Conservation (phyloP, 495 filamentous ascomycete genomes). For the Annulohypoxylon moriforme region DNA sequence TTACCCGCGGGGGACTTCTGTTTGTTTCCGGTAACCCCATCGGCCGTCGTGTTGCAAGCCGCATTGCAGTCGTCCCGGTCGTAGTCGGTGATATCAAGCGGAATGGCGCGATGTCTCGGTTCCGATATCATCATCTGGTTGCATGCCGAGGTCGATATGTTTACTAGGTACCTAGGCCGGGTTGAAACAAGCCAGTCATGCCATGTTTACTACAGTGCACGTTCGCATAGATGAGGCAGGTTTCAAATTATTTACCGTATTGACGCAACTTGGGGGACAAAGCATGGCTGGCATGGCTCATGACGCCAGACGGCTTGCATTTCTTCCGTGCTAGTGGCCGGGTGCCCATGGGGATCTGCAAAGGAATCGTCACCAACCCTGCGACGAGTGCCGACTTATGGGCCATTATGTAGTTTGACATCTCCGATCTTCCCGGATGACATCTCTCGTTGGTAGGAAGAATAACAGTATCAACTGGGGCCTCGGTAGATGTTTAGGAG, state of each 20-base stretch:
- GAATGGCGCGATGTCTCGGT: not conserved
- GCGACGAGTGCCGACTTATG: slow-evolving; percentile 10
- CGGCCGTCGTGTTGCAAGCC: not conserved
- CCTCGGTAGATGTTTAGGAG: slow-evolving; percentile 11
- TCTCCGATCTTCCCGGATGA: not conserved
- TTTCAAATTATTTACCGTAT: slow-evolving; percentile 1
- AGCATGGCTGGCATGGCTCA: not conserved
- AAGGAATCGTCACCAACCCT: slow-evolving; percentile 5
- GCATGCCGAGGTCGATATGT: not conserved
- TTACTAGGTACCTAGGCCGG: not conserved
- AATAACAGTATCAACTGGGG: slow-evolving; percentile 1
- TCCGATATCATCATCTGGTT: not conserved
- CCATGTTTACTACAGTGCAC: not conserved
- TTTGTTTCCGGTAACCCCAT: not conserved
- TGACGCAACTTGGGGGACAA: not conserved
- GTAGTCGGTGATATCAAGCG: not conserved
- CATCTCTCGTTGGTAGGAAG: not conserved
- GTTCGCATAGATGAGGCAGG: not conserved
- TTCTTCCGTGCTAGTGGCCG: not conserved
- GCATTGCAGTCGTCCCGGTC: not conserved
- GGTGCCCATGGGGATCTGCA: not conserved
- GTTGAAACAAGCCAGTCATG: not conserved
- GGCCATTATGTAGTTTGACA: slow-evolving; percentile 1
- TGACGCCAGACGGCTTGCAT: not conserved
- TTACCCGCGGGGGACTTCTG: not conserved